A percentile compares a stretch with the other conserved stretches of the same genome.
Evolutionary conservation across 129 eudicot species (phyloP).

Genomic region (Lactuca saligna): DNA sequence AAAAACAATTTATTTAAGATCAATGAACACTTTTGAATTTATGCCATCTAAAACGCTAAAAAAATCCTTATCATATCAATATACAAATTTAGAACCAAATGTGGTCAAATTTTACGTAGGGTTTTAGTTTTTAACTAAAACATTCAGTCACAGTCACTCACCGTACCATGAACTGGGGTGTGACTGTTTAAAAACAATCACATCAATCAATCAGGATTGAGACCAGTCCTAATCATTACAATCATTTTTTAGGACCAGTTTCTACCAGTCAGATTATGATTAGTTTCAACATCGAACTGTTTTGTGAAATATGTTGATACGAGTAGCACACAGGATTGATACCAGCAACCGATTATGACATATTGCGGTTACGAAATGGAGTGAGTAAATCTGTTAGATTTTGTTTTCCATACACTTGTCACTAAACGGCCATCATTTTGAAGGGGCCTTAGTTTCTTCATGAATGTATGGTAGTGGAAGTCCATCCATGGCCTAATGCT

Average conservation of each 20-base stretch:
- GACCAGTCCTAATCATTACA: not conserved
- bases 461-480: constrained; percentile 2
- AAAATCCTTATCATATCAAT: no score
- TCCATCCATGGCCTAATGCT: not conserved
- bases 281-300: not conserved
- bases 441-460: not conserved
- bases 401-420: constrained; percentile 7
- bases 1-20: no score
- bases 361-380: not conserved
- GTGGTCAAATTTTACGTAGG: no score
- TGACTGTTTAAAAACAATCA: no score
- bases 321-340: not conserved
- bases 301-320: not conserved
- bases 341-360: not conserved
- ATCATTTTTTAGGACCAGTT: no score
- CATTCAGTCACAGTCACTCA: no score
- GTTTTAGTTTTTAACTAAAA: no score
- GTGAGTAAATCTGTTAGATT: not conserved
- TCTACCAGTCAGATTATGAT: not conserved
- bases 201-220: no score
- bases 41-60: no score
- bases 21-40: no score
- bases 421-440: not conserved
- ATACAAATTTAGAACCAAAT: no score
- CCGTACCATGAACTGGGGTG: no score